Base-by-base conservation (phyloP, 805 yeast species). In the Wickerhamomyces subpelliculosus region DNA sequence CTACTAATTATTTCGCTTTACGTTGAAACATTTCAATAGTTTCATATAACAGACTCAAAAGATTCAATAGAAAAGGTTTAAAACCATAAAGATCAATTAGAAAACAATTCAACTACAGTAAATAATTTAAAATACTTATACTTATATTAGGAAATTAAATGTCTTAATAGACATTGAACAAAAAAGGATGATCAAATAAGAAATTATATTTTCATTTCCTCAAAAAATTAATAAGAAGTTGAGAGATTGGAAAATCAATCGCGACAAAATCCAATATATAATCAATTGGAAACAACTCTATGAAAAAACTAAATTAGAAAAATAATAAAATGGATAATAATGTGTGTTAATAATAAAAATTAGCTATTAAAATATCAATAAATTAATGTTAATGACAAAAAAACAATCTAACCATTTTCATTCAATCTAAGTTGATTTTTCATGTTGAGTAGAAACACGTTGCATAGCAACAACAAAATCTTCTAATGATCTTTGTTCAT, bases 381-480 rank as follows among this genome's bases (percentile, higher is more conserved):
- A 32, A n/a, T 24, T 27, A 19, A 25, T n/a, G 16, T 18, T n/a
- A n/a, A n/a, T n/a, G n/a, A 31, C 14, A 43, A 28, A 18, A 35
- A 31, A 21, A 13, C 20, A 22, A 27, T 16, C 21, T 22, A 26
- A 26, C 20, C 20, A 27, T 16, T 34, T 23, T 19, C 19, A 27
- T 14, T n/a, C 21, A 27, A 19, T 41, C 62, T 78, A 81, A 62
- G 78, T 60, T 43, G 84, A 79, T 70, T 81, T 81, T 72, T 83
- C 90, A 70, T 83, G 90, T 70, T 81, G 88, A 68, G 90, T 83
- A 53, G 89, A 83, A 48, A 83, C 90, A 77, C 90, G 79, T 73
- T 78, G 81, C 89, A 83, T 82, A 57, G 89, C 82, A 58, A 79
- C 80, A 65, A 83, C 72, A 77, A 83, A 83, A 67, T 83, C 90